Evolutionary conservation across 2,329 filamentous ascomycete species (phyloP), one percentile per base, ranked within the genome.

Genomic region (Coleophoma cylindrospora): DNA sequence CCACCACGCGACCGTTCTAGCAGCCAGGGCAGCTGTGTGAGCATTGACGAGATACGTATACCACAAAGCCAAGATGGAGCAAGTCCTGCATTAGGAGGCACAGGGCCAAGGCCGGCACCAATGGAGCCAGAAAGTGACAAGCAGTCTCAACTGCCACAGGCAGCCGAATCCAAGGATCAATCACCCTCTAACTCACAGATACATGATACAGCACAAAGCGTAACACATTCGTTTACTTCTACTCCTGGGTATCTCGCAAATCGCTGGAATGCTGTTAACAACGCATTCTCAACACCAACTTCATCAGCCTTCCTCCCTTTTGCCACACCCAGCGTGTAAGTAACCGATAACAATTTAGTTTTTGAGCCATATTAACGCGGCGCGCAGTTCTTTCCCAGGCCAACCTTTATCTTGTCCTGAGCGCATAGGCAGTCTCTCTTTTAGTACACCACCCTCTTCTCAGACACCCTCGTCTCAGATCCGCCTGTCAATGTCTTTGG

Each of bases 401-500:
- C 56, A 59, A 33, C 62, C 61, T 45, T 54, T 57, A 27, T 65
- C 63, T 40, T 64, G 62, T 43, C 61, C 61, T 27, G 62, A 62
- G 45, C 54, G 60, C 32, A 27, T 27, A 27, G 27, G 27, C 27
- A 27, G 27, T 27, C 27, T 27, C 27, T 27, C 27, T 27, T 53
- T 64, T 40, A 51, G 54, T 32, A 49, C 34, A 15, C 45, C 56
- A 15, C 51, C 49, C 40, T 44, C 40, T n/a, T 53, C 54, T 15
- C 54, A 56, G 9, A 47, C 52, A 9, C 53, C 59, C 33, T 45
- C 58, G 33, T 57, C 64, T n/a, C 53, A 57, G 34, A 78, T 95
- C 50, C 84, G 90, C 45, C 76, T 96, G 27, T 90, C 89, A 2
- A 83, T 94, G 62, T 94, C 89, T 15, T 78, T 91, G 33, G 90